Conservation (phyloP, 345 rosid species). For the Rhizophora mangle region DNA sequence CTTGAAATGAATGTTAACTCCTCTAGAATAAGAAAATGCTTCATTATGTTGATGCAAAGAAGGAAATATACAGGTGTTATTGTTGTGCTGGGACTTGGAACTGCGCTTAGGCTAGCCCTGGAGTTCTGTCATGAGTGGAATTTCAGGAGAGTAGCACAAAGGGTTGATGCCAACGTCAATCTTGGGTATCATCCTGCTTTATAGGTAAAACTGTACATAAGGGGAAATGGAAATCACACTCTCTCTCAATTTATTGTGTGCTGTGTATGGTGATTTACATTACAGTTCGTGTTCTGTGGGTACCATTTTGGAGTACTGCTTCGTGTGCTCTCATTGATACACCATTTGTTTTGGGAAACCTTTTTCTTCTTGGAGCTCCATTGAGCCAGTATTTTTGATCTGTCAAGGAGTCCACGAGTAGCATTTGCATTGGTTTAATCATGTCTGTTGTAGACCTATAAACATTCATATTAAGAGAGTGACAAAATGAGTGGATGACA, state of each 20-base stretch:
- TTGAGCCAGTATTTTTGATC: too few species aligned
- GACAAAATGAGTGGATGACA: too few species aligned
- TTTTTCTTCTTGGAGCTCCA: background rate
- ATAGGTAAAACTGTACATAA: constrained; percentile 43
- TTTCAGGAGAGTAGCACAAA: constrained; percentile 62
- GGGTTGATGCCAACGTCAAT: constrained; percentile 57
- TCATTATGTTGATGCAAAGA: constrained; percentile 12
- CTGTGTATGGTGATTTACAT: constrained; percentile 18
- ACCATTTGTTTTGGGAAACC: background rate
- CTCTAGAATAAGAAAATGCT: background rate
- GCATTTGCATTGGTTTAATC: too few species aligned
- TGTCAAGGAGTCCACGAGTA: too few species aligned
- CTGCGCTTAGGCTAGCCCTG: constrained; percentile 68
- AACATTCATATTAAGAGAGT: too few species aligned
- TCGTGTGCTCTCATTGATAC: constrained; percentile 1
- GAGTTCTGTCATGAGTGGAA: constrained; percentile 90
- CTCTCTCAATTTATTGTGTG: constrained; percentile 9
- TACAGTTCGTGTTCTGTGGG: constrained; percentile 9
- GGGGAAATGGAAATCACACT: constrained; percentile 1
- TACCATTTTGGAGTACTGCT: constrained; percentile 12
- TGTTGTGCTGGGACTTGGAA: constrained; percentile 90
- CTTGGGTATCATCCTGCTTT: constrained; percentile 60
- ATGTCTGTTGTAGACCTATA: too few species aligned
- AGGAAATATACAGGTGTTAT: constrained; percentile 56
- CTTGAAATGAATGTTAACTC: background rate